phyloP scores from a whole-genome alignment of 495 filamentous ascomycete genomes.

The Monascus purpureus region DNA sequence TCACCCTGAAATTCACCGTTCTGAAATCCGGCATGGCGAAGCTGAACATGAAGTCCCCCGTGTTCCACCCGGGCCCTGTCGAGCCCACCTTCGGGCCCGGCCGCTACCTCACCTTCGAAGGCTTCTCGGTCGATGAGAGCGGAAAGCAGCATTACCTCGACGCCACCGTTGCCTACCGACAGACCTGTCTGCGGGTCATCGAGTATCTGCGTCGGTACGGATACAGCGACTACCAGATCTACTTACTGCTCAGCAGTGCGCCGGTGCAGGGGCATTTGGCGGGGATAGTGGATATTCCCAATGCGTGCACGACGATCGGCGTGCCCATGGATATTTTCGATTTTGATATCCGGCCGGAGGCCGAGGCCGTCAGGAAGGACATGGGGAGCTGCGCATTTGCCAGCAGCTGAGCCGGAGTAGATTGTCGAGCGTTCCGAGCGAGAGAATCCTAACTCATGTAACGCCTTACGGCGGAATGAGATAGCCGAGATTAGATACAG shows the following conservation, averaged over 20 bases:
- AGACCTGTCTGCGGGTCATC: slow-evolving; percentile 69
- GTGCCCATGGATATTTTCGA: slow-evolving; percentile 94
- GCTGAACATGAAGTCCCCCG: slow-evolving; percentile 70
- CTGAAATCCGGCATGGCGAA: slow-evolving; percentile 72
- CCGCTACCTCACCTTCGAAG: slow-evolving; percentile 82
- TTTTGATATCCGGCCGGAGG: slow-evolving; percentile 72
- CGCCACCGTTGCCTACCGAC: slow-evolving; percentile 81
- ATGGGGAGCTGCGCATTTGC: slow-evolving; percentile 70
- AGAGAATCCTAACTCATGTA: too few relatives aligned
- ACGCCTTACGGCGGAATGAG: too few relatives aligned
- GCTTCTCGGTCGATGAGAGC: slow-evolving; percentile 82
- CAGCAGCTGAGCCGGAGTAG: too few relatives aligned
- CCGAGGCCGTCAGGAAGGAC: slow-evolving; percentile 47
- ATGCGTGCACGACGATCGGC: slow-evolving; percentile 80
- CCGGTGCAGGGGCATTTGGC: slow-evolving; percentile 87
- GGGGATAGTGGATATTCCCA: slow-evolving; percentile 81
- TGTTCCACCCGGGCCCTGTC: slow-evolving; percentile 82
- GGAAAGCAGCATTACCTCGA: slow-evolving; percentile 93
- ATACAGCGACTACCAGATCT: slow-evolving; percentile 70
- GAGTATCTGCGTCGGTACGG: slow-evolving; percentile 82
- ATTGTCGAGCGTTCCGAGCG: too few relatives aligned
- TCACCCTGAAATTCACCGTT: slow-evolving; percentile 82
- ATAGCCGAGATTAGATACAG: too few relatives aligned
- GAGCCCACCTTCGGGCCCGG: slow-evolving; percentile 85
- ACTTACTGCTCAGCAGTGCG: slow-evolving; percentile 77